phyloP scores from a whole-genome alignment of 768 basidiomycete species.

The Hericium coralloides region DNA sequence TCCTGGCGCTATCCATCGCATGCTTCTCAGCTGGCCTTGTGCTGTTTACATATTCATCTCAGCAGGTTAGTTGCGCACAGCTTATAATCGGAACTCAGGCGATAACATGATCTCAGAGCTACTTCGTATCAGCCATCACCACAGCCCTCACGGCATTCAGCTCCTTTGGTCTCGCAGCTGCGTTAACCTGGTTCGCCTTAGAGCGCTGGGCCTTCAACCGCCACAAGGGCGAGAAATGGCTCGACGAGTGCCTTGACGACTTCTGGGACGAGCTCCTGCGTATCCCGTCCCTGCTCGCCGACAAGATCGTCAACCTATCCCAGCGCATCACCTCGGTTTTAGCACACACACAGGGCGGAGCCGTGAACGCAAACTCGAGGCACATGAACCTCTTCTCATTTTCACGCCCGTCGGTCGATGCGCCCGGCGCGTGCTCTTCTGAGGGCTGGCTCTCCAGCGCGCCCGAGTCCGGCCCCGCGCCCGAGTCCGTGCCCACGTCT shows the following conservation, averaged over 20 bases:
- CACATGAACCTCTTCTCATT: conserved; percentile 4
- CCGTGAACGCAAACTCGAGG: conserved; percentile 3
- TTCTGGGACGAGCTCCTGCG: conserved; percentile 20
- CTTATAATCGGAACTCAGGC: no score
- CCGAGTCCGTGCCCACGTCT: not conserved
- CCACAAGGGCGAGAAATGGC: conserved; percentile 62
- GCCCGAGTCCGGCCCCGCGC: not conserved
- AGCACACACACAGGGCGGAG: conserved; percentile 1
- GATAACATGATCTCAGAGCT: conserved; percentile 29
- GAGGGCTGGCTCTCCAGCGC: conserved; percentile 6
- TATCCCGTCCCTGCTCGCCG: conserved; percentile 4
- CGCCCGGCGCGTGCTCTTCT: conserved; percentile 1
- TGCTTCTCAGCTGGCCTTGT: conserved; percentile 78
- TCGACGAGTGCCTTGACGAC: conserved; percentile 48
- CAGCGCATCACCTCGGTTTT: not conserved
- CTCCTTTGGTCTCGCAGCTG: conserved; percentile 60
- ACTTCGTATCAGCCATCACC: conserved; percentile 58
- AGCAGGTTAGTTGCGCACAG: conserved; percentile 37
- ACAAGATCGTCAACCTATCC: not conserved
- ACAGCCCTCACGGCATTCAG: conserved; percentile 71
- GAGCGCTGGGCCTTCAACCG: conserved; percentile 57
- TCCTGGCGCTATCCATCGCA: conserved; percentile 76
- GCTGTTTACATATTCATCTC: conserved; percentile 68
- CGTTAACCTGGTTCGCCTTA: conserved; percentile 66
- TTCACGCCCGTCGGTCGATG: conserved; percentile 3